Evolutionary conservation across 129 eudicot species (phyloP), one percentile per base, ranked within the genome.

Genomic region (Oenanthe sinensis): DNA sequence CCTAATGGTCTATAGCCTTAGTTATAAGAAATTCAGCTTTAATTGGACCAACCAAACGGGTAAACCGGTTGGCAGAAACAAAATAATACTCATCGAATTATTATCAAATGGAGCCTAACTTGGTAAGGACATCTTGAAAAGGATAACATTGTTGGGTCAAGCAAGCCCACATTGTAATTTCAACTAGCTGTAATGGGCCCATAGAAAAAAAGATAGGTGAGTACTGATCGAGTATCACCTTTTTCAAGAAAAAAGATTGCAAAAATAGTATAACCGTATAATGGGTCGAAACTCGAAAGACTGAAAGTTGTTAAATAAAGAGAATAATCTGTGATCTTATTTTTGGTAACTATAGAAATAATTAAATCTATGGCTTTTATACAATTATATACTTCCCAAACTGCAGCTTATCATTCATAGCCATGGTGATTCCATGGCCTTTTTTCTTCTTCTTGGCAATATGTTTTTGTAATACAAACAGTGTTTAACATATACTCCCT

Each of bases 111-210:
- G 68, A 24, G 33, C 68, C 68, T 8, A 60, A 60, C 15, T 60
- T 52, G 28, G 68, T n/a, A 60, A 60, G 68, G 68, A 60, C 68
- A 24, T 60, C 1, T n/a, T 60, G 68, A 60, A 58, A 58, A 58
- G 33, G 33, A 58, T 58, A 58, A n/a, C 15, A 24, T 15, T n/a
- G 15, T 60, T 60, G 68, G 68, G 68, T 60, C 15, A 60, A 60
- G 68, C 68, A 60, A 60, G 68, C 33, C 68, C 68, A 9, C 33
- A 16, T 60, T 60, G 68, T 6, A 22, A 2, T 60, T 60, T 60
- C 33, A 60, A 11, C 68, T n/a, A 60, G 68, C 68, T 60, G 68
- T 60, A 60, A 24, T 24, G 68, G 68, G 68, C 68, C 68, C 68
- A 9, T 24, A 9, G 67, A 58, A 58, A 58, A 33, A 60, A 58